Percentiles rank a stretch among this genome's conserved stretches.
Conservation (phyloP, 768 basidiomycete genomes). For the Rhizopogon sp. region DNA sequence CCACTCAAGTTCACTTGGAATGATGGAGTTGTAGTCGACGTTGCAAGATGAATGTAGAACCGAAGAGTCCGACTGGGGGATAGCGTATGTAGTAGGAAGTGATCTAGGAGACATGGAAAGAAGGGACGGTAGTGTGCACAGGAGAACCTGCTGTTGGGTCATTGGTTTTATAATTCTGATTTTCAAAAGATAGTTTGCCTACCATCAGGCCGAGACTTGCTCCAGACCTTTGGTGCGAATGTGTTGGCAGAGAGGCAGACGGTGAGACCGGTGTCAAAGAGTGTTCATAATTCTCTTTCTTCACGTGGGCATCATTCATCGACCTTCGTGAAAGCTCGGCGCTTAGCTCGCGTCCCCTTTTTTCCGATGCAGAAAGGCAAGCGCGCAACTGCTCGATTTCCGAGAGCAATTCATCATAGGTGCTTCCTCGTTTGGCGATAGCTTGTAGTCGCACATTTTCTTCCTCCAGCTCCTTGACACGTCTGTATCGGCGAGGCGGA, state of each 20-base stretch:
- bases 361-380: slow-evolving; percentile 57
- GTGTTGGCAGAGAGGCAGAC: slow-evolving; percentile 23
- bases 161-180: neutral
- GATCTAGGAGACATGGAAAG: slow-evolving; percentile 63
- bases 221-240: slow-evolving; percentile 52
- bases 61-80: slow-evolving; percentile 37
- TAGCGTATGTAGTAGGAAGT: slow-evolving; percentile 50
- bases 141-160: slow-evolving; percentile 54
- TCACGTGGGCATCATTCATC: slow-evolving; percentile 36
- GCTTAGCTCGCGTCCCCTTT: slow-evolving; percentile 63
- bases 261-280: slow-evolving; percentile 41
- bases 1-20: slow-evolving; percentile 56
- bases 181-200: slow-evolving; percentile 20
- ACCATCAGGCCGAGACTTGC: slow-evolving; percentile 74
- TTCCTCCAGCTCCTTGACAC: slow-evolving; percentile 78
- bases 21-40: slow-evolving; percentile 35
- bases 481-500: slow-evolving; percentile 40
- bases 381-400: slow-evolving; percentile 65
- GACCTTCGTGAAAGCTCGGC: slow-evolving; percentile 49
- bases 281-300: slow-evolving; percentile 56
- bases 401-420: slow-evolving; percentile 39
- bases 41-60: slow-evolving; percentile 38
- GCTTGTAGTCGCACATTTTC: slow-evolving; percentile 73
- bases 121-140: slow-evolving; percentile 72
- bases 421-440: slow-evolving; percentile 44